A percentile compares a stretch with the other conserved stretches of the same genome.
Evolutionary conservation across 2,329 filamentous ascomycete species (phyloP).

Genomic region (Venturia pyrina): DNA sequence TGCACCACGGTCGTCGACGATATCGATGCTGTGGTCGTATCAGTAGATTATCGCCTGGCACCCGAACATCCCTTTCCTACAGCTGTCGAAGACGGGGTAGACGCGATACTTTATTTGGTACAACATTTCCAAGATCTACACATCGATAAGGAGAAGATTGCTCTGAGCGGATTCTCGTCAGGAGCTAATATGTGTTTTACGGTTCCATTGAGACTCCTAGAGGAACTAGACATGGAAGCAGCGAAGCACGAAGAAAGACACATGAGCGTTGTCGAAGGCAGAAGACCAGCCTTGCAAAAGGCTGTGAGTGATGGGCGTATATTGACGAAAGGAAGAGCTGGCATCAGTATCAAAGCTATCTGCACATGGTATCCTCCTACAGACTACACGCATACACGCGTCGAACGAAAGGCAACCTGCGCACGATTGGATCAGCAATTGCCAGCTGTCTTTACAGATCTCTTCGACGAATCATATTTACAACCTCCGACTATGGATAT

Average conservation of each 20-base stretch:
- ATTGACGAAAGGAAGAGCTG: conserved; percentile 16
- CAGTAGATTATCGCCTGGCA: conserved; percentile 51
- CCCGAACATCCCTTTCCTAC: conserved; percentile 54
- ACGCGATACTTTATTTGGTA: conserved; percentile 49
- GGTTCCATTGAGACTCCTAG: conserved; percentile 48
- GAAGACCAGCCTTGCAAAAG: conserved; percentile 24
- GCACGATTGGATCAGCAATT: conserved; percentile 42
- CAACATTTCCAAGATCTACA: conserved; percentile 45
- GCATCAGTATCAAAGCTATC: conserved; percentile 44
- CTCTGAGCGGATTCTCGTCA: conserved; percentile 52
- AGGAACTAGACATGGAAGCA: conserved; percentile 26
- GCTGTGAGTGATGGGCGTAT: conserved; percentile 25
- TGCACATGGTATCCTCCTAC: conserved; percentile 54
- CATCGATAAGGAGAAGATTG: conserved; percentile 47
- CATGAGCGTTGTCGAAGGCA: conserved; percentile 4
- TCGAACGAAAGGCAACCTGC: conserved; percentile 46
- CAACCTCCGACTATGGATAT: conserved; percentile 39
- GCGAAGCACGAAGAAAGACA: conserved; percentile 18
- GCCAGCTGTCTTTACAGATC: conserved; percentile 39
- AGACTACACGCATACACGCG: conserved; percentile 51
- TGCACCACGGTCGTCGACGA: conserved; percentile 45
- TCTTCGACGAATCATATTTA: conserved; percentile 43
- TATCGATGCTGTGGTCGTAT: conserved; percentile 48
- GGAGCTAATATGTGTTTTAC: conserved; percentile 54
- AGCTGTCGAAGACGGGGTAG: conserved; percentile 54